phyloP scores from a whole-genome alignment of 345 rosid species.

The Eucalyptus marginata region DNA sequence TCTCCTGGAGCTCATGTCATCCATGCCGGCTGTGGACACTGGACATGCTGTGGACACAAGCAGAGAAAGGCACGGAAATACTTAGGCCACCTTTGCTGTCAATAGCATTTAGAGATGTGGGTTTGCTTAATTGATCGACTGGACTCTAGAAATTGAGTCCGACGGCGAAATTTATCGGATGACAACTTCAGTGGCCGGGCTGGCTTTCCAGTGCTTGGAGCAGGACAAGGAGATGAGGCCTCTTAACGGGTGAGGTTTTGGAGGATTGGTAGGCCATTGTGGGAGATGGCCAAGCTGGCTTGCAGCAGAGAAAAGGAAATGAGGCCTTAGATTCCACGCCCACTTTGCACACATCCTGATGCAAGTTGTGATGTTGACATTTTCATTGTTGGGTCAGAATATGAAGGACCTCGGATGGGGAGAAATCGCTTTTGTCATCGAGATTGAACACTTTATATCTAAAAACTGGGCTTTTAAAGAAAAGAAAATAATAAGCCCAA shows the following conservation, averaged over 20 bases:
- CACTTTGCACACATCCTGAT: background rate
- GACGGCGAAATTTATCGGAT: accelerated
- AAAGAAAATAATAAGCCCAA: background rate
- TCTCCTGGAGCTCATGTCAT: background rate
- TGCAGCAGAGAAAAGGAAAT: background rate
- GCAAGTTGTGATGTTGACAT: background rate
- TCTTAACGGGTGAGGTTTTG: background rate
- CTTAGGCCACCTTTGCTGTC: background rate
- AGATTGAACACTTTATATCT: background rate
- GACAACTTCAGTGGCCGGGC: background rate
- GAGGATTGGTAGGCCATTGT: background rate
- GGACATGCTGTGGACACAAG: background rate
- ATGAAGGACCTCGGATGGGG: accelerated
- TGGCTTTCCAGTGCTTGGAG: background rate
- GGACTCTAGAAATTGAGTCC: background rate
- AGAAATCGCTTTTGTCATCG: background rate
- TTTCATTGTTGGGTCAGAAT: background rate
- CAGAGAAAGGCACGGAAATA: background rate
- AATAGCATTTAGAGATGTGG: background rate
- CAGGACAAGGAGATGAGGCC: background rate
- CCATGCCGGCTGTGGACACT: background rate
- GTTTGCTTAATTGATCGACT: background rate
- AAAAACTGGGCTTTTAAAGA: background rate
- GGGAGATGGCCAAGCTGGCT: background rate
- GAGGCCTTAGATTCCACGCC: background rate